Conservation (phyloP, 139 green algal genomes). For the Asterochloris erici region DNA sequence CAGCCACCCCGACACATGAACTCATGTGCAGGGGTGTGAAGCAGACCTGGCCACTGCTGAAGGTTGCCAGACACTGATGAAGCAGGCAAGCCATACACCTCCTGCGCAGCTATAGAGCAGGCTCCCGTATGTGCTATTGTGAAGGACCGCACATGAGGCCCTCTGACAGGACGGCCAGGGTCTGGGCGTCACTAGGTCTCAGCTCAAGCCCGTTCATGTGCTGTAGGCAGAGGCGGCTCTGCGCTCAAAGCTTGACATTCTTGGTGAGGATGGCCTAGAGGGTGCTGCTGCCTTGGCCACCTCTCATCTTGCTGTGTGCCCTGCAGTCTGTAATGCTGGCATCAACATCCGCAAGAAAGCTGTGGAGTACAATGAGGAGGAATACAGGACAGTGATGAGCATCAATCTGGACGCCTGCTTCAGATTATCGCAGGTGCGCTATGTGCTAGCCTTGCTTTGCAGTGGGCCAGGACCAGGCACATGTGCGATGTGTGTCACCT, state of each 20-base stretch:
- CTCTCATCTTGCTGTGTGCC: neutral
- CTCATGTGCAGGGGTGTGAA: constrained; percentile 10
- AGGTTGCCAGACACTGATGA: constrained; percentile 19
- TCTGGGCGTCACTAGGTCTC: too few species aligned
- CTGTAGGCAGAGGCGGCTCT: neutral
- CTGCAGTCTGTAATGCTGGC: constrained; percentile 69
- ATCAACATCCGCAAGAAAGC: constrained; percentile 71
- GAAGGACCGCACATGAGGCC: too few species aligned
- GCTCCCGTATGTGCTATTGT: too few species aligned
- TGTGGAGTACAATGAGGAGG: constrained; percentile 55
- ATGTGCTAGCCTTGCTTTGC: too few species aligned
- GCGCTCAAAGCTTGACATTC: constrained; percentile 17
- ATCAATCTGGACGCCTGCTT: constrained; percentile 83
- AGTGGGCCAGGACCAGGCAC: too few species aligned
- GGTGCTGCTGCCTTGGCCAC: neutral
- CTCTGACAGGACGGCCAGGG: too few species aligned
- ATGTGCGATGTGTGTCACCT: constrained; percentile 26
- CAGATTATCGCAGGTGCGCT: constrained; percentile 57
- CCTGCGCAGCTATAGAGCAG: neutral
- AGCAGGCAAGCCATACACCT: constrained; percentile 3
- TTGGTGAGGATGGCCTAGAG: constrained; percentile 9
- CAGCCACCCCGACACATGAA: too few species aligned
- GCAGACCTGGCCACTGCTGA: constrained; percentile 20
- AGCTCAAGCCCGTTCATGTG: neutral
- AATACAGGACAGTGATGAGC: constrained; percentile 64